phyloP scores from a whole-genome alignment of 805 yeast genomes.

The Teunomyces panamensis region DNA sequence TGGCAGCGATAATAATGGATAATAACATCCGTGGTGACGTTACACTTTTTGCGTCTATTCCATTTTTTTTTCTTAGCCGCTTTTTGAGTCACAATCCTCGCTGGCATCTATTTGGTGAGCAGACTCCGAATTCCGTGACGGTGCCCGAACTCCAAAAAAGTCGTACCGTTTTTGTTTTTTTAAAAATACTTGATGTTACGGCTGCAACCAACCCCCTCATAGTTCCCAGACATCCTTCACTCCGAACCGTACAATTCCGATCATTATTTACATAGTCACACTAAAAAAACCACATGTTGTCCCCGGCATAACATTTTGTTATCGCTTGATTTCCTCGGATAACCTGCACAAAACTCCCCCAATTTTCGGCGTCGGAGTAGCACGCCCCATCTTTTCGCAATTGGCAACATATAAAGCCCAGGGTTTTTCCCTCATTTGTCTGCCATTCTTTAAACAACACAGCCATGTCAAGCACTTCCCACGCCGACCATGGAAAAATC shows the following conservation, averaged over 20 bases:
- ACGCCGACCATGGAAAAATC: slow-evolving; percentile 19
- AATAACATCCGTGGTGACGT: slow-evolving; percentile 1
- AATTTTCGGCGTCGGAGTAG: slow-evolving; percentile 4
- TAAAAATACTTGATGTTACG: neutral
- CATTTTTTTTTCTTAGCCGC: neutral
- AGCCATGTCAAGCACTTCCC: neutral
- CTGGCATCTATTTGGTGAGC: neutral
- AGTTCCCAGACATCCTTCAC: neutral
- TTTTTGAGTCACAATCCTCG: neutral
- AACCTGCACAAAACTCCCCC: neutral
- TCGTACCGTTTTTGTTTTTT: too few relatives aligned
- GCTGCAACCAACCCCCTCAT: neutral
- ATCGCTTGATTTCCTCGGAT: neutral
- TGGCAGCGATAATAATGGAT: neutral
- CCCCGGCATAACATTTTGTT: too few relatives aligned
- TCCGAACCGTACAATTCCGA: neutral
- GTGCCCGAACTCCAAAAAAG: neutral
- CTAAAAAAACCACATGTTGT: too few relatives aligned
- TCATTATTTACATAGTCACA: too few relatives aligned
- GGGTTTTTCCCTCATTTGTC: neutral
- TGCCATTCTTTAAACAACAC: neutral
- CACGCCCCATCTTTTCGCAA: slow-evolving; percentile 1
- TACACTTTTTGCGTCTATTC: neutral
- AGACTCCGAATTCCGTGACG: neutral
- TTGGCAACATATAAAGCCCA: neutral